These are phyloP conservation scores for Zymoseptoria tritici DNA, from an alignment of 2,329 filamentous ascomycete species.

Conservation along the genomic window DNA sequence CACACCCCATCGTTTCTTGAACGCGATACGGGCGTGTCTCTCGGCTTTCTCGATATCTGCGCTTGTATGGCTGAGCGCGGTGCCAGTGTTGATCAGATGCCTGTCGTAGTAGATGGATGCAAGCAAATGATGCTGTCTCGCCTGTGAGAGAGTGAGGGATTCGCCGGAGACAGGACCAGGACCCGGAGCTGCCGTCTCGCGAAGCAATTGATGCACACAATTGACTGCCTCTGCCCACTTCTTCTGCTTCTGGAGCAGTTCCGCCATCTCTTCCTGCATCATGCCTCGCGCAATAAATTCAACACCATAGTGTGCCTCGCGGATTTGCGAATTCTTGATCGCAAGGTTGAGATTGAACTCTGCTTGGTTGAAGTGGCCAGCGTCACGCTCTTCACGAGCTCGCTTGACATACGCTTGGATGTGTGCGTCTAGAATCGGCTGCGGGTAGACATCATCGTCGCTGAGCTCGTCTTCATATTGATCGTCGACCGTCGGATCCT, in stretches of 20 bases:
- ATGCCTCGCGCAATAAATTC: conserved; percentile 9
- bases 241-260: conserved; percentile 13
- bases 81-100: conserved; percentile 5
- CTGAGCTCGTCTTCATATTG: not conserved
- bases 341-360: conserved; percentile 14
- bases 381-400: conserved; percentile 7
- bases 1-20: conserved; percentile 9
- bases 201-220: conserved; percentile 11
- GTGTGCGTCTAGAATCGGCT: conserved; percentile 7
- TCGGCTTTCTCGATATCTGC: conserved; percentile 17
- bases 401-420: conserved; percentile 11
- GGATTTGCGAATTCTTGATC: conserved; percentile 10
- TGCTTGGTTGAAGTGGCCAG: conserved; percentile 15
- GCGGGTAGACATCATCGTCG: conserved; percentile 8
- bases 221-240: conserved; percentile 17
- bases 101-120: conserved; percentile 17
- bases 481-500: not conserved
- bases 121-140: conserved; percentile 17
- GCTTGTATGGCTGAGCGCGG: conserved; percentile 1
- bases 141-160: conserved; percentile 3
- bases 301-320: conserved; percentile 12
- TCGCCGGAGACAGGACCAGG: not conserved
- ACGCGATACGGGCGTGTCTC: conserved; percentile 13
- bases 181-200: conserved; percentile 7
- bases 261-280: conserved; percentile 16